phyloP scores from a whole-genome alignment of 371 early-diverging fungal genomes.

The Mucor velutinosus region DNA sequence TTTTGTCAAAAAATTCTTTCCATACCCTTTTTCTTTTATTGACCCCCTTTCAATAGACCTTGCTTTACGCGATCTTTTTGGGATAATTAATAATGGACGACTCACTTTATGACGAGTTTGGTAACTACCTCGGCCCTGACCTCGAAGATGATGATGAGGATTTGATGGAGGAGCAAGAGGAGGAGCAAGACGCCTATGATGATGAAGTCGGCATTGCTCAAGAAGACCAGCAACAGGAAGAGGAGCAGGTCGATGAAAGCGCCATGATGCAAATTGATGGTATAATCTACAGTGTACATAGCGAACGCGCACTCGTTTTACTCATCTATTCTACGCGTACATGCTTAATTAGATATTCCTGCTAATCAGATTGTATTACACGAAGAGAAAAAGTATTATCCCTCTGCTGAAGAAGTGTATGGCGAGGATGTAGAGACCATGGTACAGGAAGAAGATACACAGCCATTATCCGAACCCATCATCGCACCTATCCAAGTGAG shows the following conservation, averaged over 20 bases:
- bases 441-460: conserved; percentile 98
- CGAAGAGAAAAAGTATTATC: conserved; percentile 98
- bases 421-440: conserved; percentile 94
- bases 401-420: conserved; percentile 96
- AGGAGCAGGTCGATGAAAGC: conserved; percentile 21
- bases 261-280: conserved; percentile 51
- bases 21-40: neutral
- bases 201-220: conserved; percentile 49
- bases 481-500: conserved; percentile 88
- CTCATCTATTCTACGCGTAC: neutral
- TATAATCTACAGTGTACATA: conserved; percentile 5
- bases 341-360: conserved; percentile 53
- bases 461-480: conserved; percentile 94
- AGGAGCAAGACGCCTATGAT: conserved; percentile 47
- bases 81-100: conserved; percentile 66
- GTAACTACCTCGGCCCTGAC: conserved; percentile 98
- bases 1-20: conserved; percentile 4
- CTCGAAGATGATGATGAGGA: conserved; percentile 60
- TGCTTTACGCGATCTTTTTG: conserved; percentile 6
- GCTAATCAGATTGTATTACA: conserved; percentile 88
- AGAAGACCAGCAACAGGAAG: conserved; percentile 30
- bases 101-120: conserved; percentile 93
- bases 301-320: neutral
- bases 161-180: conserved; percentile 32
- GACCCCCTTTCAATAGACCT: conserved; percentile 7